Percentiles rank a stretch among this genome's conserved stretches.
These are phyloP conservation scores for Metschnikowia picachoensis DNA, from an alignment of 805 yeast genomes.

Conservation along the genomic window DNA sequence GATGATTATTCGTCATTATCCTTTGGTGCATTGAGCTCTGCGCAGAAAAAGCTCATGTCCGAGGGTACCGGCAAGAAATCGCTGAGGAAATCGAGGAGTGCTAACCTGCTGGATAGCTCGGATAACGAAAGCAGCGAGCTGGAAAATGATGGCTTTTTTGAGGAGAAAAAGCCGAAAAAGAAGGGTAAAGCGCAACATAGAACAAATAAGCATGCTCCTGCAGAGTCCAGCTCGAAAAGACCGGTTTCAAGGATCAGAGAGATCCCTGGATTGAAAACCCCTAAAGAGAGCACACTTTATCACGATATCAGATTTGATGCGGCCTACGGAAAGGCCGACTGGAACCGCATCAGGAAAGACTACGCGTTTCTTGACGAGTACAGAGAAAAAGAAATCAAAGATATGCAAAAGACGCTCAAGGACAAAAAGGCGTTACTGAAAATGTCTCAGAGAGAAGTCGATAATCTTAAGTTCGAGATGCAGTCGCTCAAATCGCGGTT, in stretches of 20 bases:
- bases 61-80: slow-evolving; percentile 14
- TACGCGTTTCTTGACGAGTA: slow-evolving; percentile 86
- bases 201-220: slow-evolving; percentile 79
- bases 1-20: slow-evolving; percentile 54
- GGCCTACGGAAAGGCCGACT: slow-evolving; percentile 81
- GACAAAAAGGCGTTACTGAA: slow-evolving; percentile 46
- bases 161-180: slow-evolving; percentile 19
- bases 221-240: slow-evolving; percentile 68
- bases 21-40: slow-evolving; percentile 60
- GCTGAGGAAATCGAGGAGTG: slow-evolving; percentile 12
- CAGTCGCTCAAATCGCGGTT: slow-evolving; percentile 65
- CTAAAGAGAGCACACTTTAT: slow-evolving; percentile 44
- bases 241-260: slow-evolving; percentile 69
- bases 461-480: slow-evolving; percentile 50
- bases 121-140: slow-evolving; percentile 15
- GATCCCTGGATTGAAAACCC: slow-evolving; percentile 59
- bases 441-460: slow-evolving; percentile 43
- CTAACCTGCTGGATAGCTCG: neutral
- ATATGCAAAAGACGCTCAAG: slow-evolving; percentile 53
- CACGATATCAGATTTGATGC: slow-evolving; percentile 89
- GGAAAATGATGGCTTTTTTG: slow-evolving; percentile 15
- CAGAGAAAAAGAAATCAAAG: slow-evolving; percentile 65
- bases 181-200: slow-evolving; percentile 14
- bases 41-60: slow-evolving; percentile 46
- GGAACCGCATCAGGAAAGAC: slow-evolving; percentile 61